Evolutionary conservation across 768 basidiomycete species (phyloP).

Genomic region (Pholiota molesta): DNA sequence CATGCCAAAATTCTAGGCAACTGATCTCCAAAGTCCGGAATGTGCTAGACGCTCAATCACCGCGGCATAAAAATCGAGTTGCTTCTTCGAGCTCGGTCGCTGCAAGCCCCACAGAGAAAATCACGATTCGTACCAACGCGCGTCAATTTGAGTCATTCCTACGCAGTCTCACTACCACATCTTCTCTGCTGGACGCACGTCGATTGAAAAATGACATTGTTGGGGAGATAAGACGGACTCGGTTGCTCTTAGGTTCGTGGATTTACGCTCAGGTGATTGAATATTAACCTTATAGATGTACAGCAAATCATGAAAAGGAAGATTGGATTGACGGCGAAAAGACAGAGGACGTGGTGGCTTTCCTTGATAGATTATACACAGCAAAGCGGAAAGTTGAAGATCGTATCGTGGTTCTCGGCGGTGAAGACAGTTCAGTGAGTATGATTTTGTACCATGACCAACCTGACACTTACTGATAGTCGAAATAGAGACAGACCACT

Average conservation of each 20-base stretch:
- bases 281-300: neutral
- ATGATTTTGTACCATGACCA: neutral
- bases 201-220: constrained; percentile 91
- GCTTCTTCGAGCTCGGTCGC: constrained; percentile 38
- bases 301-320: constrained; percentile 85
- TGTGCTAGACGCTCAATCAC: constrained; percentile 79
- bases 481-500: constrained; percentile 38
- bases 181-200: constrained; percentile 86
- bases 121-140: constrained; percentile 79
- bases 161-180: constrained; percentile 78
- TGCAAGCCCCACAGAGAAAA: constrained; percentile 59
- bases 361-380: constrained; percentile 84
- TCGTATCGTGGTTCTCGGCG: constrained; percentile 81
- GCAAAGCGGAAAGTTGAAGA: constrained; percentile 89
- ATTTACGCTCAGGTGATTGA: constrained; percentile 1
- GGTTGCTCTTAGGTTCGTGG: constrained; percentile 65
- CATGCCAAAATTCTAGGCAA: constrained; percentile 47
- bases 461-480: constrained; percentile 5
- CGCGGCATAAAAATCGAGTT: constrained; percentile 47
- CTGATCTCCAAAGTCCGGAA: constrained; percentile 87
- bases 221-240: constrained; percentile 86
- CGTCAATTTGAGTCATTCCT: constrained; percentile 93
- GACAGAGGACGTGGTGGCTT: constrained; percentile 84
- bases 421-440: constrained; percentile 63
- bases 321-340: constrained; percentile 88